These are phyloP conservation scores for Hevea brasiliensis DNA, from an alignment of 345 rosid species.

Conservation along the genomic window DNA sequence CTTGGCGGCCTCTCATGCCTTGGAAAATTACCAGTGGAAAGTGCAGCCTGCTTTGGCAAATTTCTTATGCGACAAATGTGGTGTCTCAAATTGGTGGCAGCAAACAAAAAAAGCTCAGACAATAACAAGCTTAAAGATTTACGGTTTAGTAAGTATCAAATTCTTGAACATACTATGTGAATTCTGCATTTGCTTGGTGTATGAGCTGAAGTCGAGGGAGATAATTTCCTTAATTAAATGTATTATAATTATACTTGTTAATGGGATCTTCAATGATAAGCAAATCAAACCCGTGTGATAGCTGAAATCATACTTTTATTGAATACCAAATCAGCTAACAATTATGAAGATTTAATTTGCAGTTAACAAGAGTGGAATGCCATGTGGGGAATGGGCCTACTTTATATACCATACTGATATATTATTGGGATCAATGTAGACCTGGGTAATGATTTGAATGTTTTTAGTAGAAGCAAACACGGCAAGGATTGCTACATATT, in stretches of 20 bases:
- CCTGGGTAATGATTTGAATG: conserved; percentile 47
- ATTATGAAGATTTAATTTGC: conserved; percentile 39
- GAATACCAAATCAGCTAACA: conserved; percentile 28
- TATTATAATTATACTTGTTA: not conserved
- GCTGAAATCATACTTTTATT: conserved; percentile 15
- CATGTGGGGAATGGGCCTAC: conserved; percentile 28
- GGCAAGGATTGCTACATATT: conserved; percentile 49
- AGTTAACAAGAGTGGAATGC: conserved; percentile 30
- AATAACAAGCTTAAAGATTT: not conserved
- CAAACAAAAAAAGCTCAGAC: not conserved
- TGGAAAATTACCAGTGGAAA: not conserved
- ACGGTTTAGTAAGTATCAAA: not conserved
- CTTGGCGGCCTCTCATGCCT: not conserved
- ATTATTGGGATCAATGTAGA: conserved; percentile 23
- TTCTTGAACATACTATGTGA: not conserved
- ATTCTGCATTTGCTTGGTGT: not conserved
- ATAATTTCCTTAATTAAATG: not conserved
- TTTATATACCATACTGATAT: not conserved
- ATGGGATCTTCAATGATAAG: conserved; percentile 38
- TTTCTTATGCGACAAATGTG: not conserved
- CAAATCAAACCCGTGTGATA: conserved; percentile 23
- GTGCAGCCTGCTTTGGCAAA: conserved; percentile 1
- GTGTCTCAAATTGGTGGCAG: not conserved
- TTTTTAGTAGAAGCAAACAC: conserved; percentile 54
- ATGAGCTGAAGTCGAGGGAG: not conserved